phyloP scores from a whole-genome alignment of 1,139 yeast species.

The Debaryomycetaceae sp. region DNA sequence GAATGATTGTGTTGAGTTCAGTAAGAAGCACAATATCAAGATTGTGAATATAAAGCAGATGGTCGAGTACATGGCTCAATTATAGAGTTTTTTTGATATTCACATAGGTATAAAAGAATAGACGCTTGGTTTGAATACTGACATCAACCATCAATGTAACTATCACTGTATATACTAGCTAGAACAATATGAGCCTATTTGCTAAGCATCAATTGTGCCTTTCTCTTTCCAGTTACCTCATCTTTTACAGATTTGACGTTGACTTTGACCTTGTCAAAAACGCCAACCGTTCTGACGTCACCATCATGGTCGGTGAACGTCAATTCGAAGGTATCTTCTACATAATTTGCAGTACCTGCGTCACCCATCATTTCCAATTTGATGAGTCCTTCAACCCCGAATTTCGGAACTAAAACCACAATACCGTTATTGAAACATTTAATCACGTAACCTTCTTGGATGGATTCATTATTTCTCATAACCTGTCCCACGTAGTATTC shows the following conservation, averaged over 20 bases:
- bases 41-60: constrained; percentile 79
- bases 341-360: constrained; percentile 59
- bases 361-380: constrained; percentile 75
- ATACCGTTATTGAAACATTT: constrained; percentile 93
- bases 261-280: constrained; percentile 84
- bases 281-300: constrained; percentile 49
- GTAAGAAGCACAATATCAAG: constrained; percentile 60
- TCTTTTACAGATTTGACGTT: constrained; percentile 79
- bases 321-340: constrained; percentile 75
- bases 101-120: constrained; percentile 1
- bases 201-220: constrained; percentile 65
- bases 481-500: constrained; percentile 98
- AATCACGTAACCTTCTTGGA: constrained; percentile 87
- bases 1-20: constrained; percentile 76
- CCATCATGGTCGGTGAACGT: constrained; percentile 50
- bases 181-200: constrained; percentile 21
- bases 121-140: neutral
- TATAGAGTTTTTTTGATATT: neutral
- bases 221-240: constrained; percentile 88
- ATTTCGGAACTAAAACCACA: constrained; percentile 93
- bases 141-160: neutral
- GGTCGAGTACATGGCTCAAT: constrained; percentile 45
- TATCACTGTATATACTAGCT: neutral
- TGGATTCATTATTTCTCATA: constrained; percentile 70
- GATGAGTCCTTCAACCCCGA: constrained; percentile 93